Base-by-base conservation (phyloP, 1,139 yeast species). In the Saccharomycopsis crataegensis region DNA sequence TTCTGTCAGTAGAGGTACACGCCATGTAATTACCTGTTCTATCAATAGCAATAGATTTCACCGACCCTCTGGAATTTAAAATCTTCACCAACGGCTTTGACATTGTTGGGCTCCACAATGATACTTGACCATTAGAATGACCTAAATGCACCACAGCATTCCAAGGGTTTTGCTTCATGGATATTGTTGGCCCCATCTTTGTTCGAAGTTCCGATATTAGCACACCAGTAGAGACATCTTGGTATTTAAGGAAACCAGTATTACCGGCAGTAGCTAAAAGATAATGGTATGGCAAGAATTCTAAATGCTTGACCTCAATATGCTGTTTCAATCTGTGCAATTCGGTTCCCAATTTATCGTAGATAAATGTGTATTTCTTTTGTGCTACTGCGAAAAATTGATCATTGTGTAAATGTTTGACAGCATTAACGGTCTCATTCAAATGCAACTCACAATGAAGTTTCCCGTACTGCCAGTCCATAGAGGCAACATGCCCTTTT, bases 321-420 rank as follows among this genome's bases (percentile, higher is more conserved):
- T 93, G 99, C 65, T 88, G 93, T 63, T 86, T 87, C 68, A 94
- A 74, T 64, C 96, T 80, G 69, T 94, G 99, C 58, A 94, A 73
- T 74, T 94, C 99, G 49, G 85, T 77, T 33, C 99, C 99, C 59
- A 83, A 81, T 61, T 85, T 83, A 67, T 93, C 97, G 67, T 94
- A 94, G 46, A 94, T 87, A 66, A 84, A 94, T 1, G 95, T 87
- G 67, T 93, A 88, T 67, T 90, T 91, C 70, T 90, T 91, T 70
- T 94, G 99, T 1, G 99, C 99, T 14, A 84, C 96, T 0, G 99
- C 99, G 71, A 88, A 91, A 68, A 77, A 90, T 69, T 91, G 96
- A 64, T 90, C 96, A 65, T 86, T 89, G 64, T 93, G 97, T 59
- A 94, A 74, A 71, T 85, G 90, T 63, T 90, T 86, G 43, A 91